Conservation (phyloP, 1,284 basidiomycete genomes). For the Blastosporella zonata region DNA sequence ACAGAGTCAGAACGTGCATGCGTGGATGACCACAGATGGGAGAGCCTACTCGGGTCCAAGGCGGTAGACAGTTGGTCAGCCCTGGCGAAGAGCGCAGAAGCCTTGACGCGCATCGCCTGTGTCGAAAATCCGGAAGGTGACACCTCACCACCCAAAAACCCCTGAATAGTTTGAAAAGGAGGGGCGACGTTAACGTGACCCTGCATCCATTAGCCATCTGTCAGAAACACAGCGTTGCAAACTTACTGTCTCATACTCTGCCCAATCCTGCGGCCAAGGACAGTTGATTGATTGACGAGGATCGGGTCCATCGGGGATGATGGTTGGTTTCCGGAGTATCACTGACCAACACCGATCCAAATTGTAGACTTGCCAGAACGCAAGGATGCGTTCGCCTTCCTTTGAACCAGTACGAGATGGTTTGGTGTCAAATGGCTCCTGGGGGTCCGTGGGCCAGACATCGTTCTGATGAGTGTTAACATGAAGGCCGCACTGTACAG, state of each 20-base stretch:
- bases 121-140: slow-evolving; percentile 57
- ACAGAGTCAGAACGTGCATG: slow-evolving; percentile 12
- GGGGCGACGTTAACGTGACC: slow-evolving; percentile 50
- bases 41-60: slow-evolving; percentile 55
- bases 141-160: slow-evolving; percentile 59
- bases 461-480: slow-evolving; percentile 38
- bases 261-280: slow-evolving; percentile 63
- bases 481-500: slow-evolving; percentile 66
- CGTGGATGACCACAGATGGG: slow-evolving; percentile 13
- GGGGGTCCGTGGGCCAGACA: slow-evolving; percentile 32
- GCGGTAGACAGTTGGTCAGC: slow-evolving; percentile 57
- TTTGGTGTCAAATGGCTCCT: slow-evolving; percentile 47
- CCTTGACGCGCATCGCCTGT: slow-evolving; percentile 65
- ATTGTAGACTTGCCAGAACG: slow-evolving; percentile 71
- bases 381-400: slow-evolving; percentile 60
- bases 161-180: slow-evolving; percentile 54
- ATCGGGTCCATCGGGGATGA: slow-evolving; percentile 49
- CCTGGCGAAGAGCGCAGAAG: slow-evolving; percentile 68
- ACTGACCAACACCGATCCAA: slow-evolving; percentile 68
- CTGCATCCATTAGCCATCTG: slow-evolving; percentile 30
- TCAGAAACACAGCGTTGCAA: slow-evolving; percentile 1
- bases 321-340: slow-evolving; percentile 52
- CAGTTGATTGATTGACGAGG: slow-evolving; percentile 51
- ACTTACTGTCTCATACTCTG: slow-evolving; percentile 57
- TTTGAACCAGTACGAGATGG: slow-evolving; percentile 53